phyloP scores from a whole-genome alignment of 1,284 basidiomycete species.

The Ceratobasidium sp. region DNA sequence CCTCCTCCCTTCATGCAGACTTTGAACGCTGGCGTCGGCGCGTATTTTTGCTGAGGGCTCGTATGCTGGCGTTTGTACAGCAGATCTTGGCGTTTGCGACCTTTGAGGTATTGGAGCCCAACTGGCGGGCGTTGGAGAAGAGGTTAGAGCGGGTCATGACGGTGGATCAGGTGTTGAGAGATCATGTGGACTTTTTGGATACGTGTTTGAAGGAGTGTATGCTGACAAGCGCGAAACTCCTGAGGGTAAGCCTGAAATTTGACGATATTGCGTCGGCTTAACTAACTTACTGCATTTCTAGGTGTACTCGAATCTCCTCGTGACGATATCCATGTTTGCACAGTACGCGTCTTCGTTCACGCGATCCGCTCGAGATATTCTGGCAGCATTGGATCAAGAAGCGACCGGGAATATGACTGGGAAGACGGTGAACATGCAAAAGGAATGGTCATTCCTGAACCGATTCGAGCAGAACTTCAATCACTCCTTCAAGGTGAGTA shows the following conservation, averaged over 20 bases:
- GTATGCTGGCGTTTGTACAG: slow-evolving; percentile 95
- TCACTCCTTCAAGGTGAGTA: slow-evolving; percentile 75
- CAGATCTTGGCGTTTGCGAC: slow-evolving; percentile 93
- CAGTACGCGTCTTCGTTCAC: slow-evolving; percentile 83
- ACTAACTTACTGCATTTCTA: slow-evolving; percentile 56
- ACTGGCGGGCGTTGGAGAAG: slow-evolving; percentile 86
- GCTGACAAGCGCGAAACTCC: slow-evolving; percentile 90
- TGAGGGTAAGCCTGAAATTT: slow-evolving; percentile 70
- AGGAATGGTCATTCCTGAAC: slow-evolving; percentile 84
- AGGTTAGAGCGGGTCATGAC: slow-evolving; percentile 89
- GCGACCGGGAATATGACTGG: slow-evolving; percentile 56
- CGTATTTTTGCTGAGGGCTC: slow-evolving; percentile 84
- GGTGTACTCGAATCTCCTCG: slow-evolving; percentile 87
- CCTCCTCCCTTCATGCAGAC: slow-evolving; percentile 67
- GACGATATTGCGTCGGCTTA: not conserved
- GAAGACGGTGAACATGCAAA: slow-evolving; percentile 70
- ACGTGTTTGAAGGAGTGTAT: slow-evolving; percentile 97
- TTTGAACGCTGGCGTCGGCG: slow-evolving; percentile 87
- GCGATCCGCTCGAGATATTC: slow-evolving; percentile 77
- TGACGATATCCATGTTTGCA: slow-evolving; percentile 89
- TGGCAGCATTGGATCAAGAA: slow-evolving; percentile 69
- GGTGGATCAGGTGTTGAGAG: slow-evolving; percentile 90
- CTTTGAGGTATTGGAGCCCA: slow-evolving; percentile 93
- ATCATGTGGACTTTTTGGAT: slow-evolving; percentile 95
- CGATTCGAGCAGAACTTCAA: slow-evolving; percentile 95